phyloP scores from a whole-genome alignment of 75 land plant genomes.

The Pinus albicaulis region DNA sequence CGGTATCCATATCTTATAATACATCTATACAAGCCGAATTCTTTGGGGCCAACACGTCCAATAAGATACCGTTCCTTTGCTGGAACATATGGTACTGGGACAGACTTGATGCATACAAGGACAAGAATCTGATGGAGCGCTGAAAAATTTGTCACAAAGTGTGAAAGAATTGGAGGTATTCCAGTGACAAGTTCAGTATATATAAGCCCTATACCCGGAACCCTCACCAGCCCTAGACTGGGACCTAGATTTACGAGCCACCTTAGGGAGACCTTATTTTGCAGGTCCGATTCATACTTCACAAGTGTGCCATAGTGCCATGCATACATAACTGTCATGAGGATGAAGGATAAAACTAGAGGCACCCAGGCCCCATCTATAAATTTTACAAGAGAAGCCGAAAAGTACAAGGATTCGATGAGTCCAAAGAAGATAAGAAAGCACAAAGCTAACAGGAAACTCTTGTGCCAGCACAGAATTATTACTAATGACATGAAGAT shows the following conservation, averaged over 20 bases:
- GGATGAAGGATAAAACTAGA: conserved; percentile 58
- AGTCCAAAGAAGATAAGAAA: conserved; percentile 73
- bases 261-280: conserved; percentile 69
- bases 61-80: conserved; percentile 47
- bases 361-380: conserved; percentile 87
- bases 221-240: conserved; percentile 63
- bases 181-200: conserved; percentile 68
- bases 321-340: conserved; percentile 58
- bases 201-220: conserved; percentile 66
- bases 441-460: conserved; percentile 40
- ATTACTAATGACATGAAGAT: conserved; percentile 65
- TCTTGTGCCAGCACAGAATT: conserved; percentile 60
- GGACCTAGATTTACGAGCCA: conserved; percentile 71
- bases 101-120: conserved; percentile 46
- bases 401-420: conserved; percentile 71
- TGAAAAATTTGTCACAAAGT: conserved; percentile 73
- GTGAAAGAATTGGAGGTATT: conserved; percentile 73
- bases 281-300: conserved; percentile 79
- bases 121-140: conserved; percentile 66
- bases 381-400: conserved; percentile 69
- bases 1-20: conserved; percentile 61
- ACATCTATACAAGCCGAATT: conserved; percentile 42
- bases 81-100: conserved; percentile 52
- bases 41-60: conserved; percentile 42
- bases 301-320: conserved; percentile 82